phyloP scores from a whole-genome alignment of 1,284 basidiomycete species.

The Volvariella surrecta region DNA sequence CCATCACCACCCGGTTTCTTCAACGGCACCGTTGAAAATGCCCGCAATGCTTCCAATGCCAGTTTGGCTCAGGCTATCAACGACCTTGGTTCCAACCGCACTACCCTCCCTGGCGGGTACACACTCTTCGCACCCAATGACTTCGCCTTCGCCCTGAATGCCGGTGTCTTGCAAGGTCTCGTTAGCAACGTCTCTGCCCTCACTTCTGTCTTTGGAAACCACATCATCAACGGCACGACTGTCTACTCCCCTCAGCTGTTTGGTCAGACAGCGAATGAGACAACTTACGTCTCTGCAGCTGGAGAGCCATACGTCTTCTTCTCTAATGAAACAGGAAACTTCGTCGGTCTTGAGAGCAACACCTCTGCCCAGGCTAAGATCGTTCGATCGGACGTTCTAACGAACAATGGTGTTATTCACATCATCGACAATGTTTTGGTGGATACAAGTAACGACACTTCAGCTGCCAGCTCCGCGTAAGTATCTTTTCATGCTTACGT shows the following conservation, averaged over 20 bases:
- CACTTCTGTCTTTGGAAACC: constrained; percentile 46
- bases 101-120: constrained; percentile 32
- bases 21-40: neutral
- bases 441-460: constrained; percentile 38
- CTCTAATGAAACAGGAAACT: constrained; percentile 55
- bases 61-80: constrained; percentile 6
- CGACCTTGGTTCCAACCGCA: constrained; percentile 5
- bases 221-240: constrained; percentile 65
- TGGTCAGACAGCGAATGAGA: constrained; percentile 3
- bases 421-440: constrained; percentile 57
- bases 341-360: constrained; percentile 41
- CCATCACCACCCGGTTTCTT: neutral
- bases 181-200: constrained; percentile 39
- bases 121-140: constrained; percentile 67
- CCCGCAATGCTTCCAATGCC: constrained; percentile 7
- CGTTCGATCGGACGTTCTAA: constrained; percentile 54
- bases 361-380: constrained; percentile 42
- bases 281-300: constrained; percentile 41
- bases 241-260: constrained; percentile 52
- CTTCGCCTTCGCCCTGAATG: constrained; percentile 33
- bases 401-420: constrained; percentile 69
- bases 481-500: constrained; percentile 11
- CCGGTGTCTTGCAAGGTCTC: constrained; percentile 22
- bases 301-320: constrained; percentile 49
- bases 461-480: constrained; percentile 52